Evolutionary conservation across 768 basidiomycete species (phyloP).

Genomic region (Collybiopsis luxurians): DNA sequence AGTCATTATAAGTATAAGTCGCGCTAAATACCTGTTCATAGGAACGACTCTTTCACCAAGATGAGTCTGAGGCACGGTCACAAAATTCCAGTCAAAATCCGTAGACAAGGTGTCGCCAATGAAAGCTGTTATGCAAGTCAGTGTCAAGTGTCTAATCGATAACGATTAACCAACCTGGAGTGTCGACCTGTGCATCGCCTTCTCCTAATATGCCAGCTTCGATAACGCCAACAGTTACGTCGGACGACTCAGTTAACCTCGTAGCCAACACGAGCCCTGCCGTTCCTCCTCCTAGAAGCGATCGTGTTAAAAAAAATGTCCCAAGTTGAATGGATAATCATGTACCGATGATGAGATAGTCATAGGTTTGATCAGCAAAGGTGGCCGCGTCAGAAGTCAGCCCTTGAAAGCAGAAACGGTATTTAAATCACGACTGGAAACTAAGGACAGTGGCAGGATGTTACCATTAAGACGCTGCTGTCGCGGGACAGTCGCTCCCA

Average conservation of each 20-base stretch:
- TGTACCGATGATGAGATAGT: slow-evolving; percentile 1
- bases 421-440: background rate
- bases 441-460: too few relatives aligned
- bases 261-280: slow-evolving; percentile 17
- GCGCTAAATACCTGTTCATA: background rate
- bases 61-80: slow-evolving; percentile 11
- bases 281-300: slow-evolving; percentile 10
- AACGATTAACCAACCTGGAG: slow-evolving; percentile 8
- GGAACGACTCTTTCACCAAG: slow-evolving; percentile 1
- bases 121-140: slow-evolving; percentile 2
- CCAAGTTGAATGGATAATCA: background rate
- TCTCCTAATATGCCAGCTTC: slow-evolving; percentile 15
- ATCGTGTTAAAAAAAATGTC: background rate
- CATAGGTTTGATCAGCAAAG: background rate
- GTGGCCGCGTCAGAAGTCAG: background rate
- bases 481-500: too few relatives aligned
- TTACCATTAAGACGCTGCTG: too few relatives aligned
- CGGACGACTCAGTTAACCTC: slow-evolving; percentile 4
- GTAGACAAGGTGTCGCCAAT: slow-evolving; percentile 13
- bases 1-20: background rate
- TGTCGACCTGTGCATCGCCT: slow-evolving; percentile 17
- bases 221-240: slow-evolving; percentile 18
- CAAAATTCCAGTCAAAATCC: slow-evolving; percentile 16
- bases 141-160: background rate
- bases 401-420: background rate